These are phyloP conservation scores for Lunasporangiospora selenospora DNA, from an alignment of 192 early-diverging fungal genomes.

Conservation along the genomic window DNA sequence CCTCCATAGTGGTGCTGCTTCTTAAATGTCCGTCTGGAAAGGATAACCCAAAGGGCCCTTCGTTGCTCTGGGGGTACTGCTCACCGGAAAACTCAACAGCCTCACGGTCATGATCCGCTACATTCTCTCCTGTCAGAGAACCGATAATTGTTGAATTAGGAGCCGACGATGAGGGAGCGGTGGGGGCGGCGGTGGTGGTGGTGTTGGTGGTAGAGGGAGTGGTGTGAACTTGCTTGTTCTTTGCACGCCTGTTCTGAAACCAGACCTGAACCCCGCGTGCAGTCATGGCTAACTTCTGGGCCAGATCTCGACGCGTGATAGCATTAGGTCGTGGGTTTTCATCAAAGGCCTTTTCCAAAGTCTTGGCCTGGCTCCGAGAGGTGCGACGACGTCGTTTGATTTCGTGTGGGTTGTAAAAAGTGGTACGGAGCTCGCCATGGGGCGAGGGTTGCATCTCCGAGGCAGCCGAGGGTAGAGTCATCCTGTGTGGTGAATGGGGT, in stretches of 20 bases:
- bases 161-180: not conserved
- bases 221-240: conserved; percentile 62
- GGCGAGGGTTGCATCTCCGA: conserved; percentile 20
- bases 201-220: not conserved
- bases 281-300: conserved; percentile 69
- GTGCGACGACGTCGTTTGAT: conserved; percentile 79
- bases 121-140: not conserved
- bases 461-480: too few species aligned
- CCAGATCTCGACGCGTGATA: conserved; percentile 63
- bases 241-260: conserved; percentile 88
- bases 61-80: not conserved
- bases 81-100: not conserved
- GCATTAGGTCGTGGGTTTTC: conserved; percentile 77
- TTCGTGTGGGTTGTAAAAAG: conserved; percentile 81
- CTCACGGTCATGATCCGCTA: not conserved
- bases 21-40: too few species aligned
- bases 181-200: not conserved
- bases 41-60: too few species aligned
- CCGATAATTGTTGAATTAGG: not conserved
- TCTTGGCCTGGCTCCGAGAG: conserved; percentile 72
- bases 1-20: too few species aligned
- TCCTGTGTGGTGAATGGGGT: too few species aligned
- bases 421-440: conserved; percentile 65
- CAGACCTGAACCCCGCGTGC: conserved; percentile 81
- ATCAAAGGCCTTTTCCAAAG: conserved; percentile 72